These are phyloP conservation scores for Fusarium beomiforme DNA, from an alignment of 2,329 filamentous ascomycete genomes.

Conservation along the genomic window DNA sequence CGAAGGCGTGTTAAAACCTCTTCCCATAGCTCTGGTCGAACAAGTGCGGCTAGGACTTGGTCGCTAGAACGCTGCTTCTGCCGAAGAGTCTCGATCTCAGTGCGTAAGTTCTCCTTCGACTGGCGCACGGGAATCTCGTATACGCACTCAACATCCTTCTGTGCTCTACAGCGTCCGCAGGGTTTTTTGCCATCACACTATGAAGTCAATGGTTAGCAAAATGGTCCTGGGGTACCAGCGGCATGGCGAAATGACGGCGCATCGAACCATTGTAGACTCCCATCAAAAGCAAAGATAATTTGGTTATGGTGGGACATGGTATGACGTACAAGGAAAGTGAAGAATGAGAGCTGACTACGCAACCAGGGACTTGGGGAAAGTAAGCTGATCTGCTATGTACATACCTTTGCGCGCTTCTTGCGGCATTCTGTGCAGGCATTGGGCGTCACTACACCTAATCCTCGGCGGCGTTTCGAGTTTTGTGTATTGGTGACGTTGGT, in stretches of 20 bases:
- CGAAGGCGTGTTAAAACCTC: slow-evolving; percentile 65
- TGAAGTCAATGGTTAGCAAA: slow-evolving; percentile 23
- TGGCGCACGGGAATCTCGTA: slow-evolving; percentile 72
- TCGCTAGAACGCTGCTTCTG: slow-evolving; percentile 65
- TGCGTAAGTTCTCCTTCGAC: slow-evolving; percentile 69
- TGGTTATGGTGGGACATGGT: background rate
- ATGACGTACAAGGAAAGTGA: background rate
- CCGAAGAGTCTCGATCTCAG: slow-evolving; percentile 67
- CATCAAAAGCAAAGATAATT: background rate
- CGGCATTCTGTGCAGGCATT: slow-evolving; percentile 71
- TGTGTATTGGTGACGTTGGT: slow-evolving; percentile 39
- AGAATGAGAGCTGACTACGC: background rate
- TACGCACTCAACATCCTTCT: slow-evolving; percentile 65
- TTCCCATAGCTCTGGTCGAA: slow-evolving; percentile 61
- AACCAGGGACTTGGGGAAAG: background rate
- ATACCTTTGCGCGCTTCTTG: slow-evolving; percentile 70
- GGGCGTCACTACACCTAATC: slow-evolving; percentile 65
- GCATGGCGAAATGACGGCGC: background rate
- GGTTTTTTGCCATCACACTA: slow-evolving; percentile 69
- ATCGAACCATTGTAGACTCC: background rate
- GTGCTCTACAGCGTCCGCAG: slow-evolving; percentile 64
- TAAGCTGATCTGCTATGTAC: slow-evolving; percentile 1
- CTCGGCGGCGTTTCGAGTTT: slow-evolving; percentile 62
- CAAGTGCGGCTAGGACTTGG: slow-evolving; percentile 64
- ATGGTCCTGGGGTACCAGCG: background rate